These are phyloP conservation scores for Neurospora sp. DNA, from an alignment of 495 filamentous ascomycete species.

Conservation along the genomic window DNA sequence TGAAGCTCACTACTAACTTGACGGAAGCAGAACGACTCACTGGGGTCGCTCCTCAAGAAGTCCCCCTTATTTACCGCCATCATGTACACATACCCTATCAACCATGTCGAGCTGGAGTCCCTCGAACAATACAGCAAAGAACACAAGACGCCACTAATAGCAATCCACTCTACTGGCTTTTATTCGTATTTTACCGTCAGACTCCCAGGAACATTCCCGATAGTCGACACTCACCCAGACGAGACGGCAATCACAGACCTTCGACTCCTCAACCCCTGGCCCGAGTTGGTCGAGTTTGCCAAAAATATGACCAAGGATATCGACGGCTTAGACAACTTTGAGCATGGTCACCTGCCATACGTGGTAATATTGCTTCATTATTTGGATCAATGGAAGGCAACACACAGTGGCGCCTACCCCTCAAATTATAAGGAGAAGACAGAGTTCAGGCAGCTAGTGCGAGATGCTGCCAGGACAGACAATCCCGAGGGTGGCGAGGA, in stretches of 20 bases:
- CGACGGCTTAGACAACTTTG: constrained; percentile 59
- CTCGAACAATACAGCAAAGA: constrained; percentile 48
- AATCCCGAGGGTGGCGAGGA: constrained; percentile 87
- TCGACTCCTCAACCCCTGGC: constrained; percentile 78
- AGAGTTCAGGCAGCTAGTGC: constrained; percentile 63
- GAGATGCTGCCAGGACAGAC: constrained; percentile 53
- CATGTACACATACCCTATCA: constrained; percentile 62
- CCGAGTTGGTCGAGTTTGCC: constrained; percentile 61
- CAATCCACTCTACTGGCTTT: constrained; percentile 80
- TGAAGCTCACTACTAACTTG: constrained; percentile 6
- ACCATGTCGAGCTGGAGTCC: constrained; percentile 43
- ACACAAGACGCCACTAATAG: constrained; percentile 64
- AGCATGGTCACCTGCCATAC: constrained; percentile 92
- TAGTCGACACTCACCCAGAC: constrained; percentile 94
- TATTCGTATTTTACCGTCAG: constrained; percentile 72
- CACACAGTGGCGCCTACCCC: constrained; percentile 60
- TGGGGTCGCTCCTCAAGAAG: constrained; percentile 32
- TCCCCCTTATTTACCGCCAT: constrained; percentile 59
- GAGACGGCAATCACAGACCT: constrained; percentile 77
- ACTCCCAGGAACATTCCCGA: constrained; percentile 71
- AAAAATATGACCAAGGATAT: constrained; percentile 53
- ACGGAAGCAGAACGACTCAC: neutral
- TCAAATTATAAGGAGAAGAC: constrained; percentile 76
- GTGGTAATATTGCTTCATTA: constrained; percentile 76
- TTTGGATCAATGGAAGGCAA: constrained; percentile 70